Base-by-base conservation (phyloP, 257 asterid genomes). In the Ophiorrhiza pumila region DNA sequence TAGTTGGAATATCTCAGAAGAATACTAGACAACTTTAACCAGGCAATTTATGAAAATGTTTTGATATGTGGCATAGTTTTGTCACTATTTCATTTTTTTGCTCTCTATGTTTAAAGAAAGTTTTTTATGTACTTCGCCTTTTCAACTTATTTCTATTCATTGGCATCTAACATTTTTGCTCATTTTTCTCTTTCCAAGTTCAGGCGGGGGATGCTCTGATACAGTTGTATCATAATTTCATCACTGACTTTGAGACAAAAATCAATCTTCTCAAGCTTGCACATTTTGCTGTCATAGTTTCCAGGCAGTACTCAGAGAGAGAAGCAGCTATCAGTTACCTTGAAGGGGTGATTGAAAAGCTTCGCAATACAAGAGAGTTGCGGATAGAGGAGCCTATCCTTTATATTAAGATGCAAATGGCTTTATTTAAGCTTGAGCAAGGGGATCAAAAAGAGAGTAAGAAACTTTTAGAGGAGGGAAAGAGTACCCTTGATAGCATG, bases 251-350 rank as follows among this genome's bases (percentile, higher is more conserved):
- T 76, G 99, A 95, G 94, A 92, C 97, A 35, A 95, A 92, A 81
- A 95, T 95, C 87, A 92, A 95, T 78, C 96, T 89, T 65, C 96
- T 95, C 84, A 95, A 95, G 89, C 98, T 95, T 77, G 96, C 99
- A 43, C 99, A 92, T 80, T 92, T 95, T 71, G 90, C 94, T 43
- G 99, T 90, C 80, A 86, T 85, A 65, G 96, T 95, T 59, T 95
- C 98, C 76, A 87, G 96, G 43, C 92, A 76, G 76, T 92, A 95
- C 79, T 64, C 85, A 0, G 96, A 87, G 87, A 92, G 91, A 87
- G 98, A 85, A 67, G 97, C 94, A 47, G 98, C 96, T 25, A 80
- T 90, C 47, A 70, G 62, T 65, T 92, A 87, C 82, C 98, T 92
- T 74, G 97, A 95, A 84, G 96, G 92, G 71, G 96, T 92, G 78